A percentile compares a stretch with the other conserved stretches of the same genome.
Evolutionary conservation across 768 basidiomycete genomes (phyloP).

Genomic region (Lepiota subincarnata): DNA sequence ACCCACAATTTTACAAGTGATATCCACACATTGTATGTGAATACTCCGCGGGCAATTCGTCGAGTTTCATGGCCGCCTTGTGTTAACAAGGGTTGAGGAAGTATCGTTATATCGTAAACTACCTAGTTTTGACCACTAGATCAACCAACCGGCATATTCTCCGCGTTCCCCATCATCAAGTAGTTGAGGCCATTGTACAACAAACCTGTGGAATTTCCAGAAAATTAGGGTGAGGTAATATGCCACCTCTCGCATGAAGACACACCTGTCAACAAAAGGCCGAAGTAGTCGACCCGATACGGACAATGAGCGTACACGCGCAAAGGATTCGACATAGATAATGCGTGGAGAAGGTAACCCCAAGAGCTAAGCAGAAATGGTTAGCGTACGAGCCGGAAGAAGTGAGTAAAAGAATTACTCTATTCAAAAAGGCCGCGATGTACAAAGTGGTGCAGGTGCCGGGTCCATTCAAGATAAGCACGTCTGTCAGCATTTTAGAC

Average conservation of each 20-base stretch:
- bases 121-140: conserved; percentile 33
- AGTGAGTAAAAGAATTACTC: conserved; percentile 41
- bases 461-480: conserved; percentile 89
- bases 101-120: not conserved
- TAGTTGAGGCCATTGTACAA: conserved; percentile 86
- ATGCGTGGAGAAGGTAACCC: conserved; percentile 66
- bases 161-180: conserved; percentile 36
- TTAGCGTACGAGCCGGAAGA: not conserved
- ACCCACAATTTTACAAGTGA: not conserved
- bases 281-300: conserved; percentile 80
- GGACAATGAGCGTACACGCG: conserved; percentile 76
- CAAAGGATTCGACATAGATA: conserved; percentile 93
- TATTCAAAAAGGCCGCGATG: conserved; percentile 62
- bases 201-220: conserved; percentile 47
- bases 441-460: conserved; percentile 88
- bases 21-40: too few species aligned
- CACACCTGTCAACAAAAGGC: conserved; percentile 77
- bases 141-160: conserved; percentile 61
- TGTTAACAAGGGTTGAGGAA: not conserved
- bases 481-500: conserved; percentile 45
- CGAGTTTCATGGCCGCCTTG: not conserved
- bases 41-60: too few species aligned
- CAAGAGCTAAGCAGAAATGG: conserved; percentile 50
- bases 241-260: not conserved
- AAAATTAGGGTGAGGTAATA: not conserved